Evolutionary conservation across 1,284 basidiomycete species (phyloP), one percentile per base, ranked within the genome.

Genomic region (Quambalaria eucalypti): DNA sequence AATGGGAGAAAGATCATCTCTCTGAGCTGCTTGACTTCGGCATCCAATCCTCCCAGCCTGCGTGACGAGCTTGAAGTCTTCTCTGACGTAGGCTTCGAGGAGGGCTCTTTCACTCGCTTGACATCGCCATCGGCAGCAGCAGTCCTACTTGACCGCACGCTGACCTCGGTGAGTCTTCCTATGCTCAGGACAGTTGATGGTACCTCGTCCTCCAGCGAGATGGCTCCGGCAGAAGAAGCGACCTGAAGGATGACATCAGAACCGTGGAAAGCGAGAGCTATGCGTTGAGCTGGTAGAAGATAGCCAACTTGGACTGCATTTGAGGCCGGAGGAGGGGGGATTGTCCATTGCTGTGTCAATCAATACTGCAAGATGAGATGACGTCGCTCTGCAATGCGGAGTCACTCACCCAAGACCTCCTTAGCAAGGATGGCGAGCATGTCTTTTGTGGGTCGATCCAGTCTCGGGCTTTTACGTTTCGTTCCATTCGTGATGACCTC

Each of bases 1-100:
- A 98, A 80, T 1, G 95, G 95, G 53, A 98, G 86, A 70, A 98
- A 93, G 38, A 99, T 83, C n/a, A 99, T 82, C 66, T 91, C 87
- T 36, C 87, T 84, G 60, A 99, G 88, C 75, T 90, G 85, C 52
- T 84, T 80, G 60, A 99, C 92, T 71, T 96, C 91, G 62, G 83
- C 82, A 65, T 86, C 82, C 26, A 98, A 81, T 2, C 95, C 95
- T 26, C 95, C 95, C 16, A 99, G 85, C 14, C 83, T 80, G 71
- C 82, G 83, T 0, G 80, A 60, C 2, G 60, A 63, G n/a, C 62
- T 31, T 53, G 51, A 49, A 31, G 40, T 30, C 9, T 25, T 30
- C 9, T 25, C 50, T 2, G 42, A 5, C 5, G 50, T 30, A 4
- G 30, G 14, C 19, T 46, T 30, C 12, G 36, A 9, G 9, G 31